These are phyloP conservation scores for Collybia sordida DNA, from an alignment of 768 basidiomycete genomes.

Conservation along the genomic window DNA sequence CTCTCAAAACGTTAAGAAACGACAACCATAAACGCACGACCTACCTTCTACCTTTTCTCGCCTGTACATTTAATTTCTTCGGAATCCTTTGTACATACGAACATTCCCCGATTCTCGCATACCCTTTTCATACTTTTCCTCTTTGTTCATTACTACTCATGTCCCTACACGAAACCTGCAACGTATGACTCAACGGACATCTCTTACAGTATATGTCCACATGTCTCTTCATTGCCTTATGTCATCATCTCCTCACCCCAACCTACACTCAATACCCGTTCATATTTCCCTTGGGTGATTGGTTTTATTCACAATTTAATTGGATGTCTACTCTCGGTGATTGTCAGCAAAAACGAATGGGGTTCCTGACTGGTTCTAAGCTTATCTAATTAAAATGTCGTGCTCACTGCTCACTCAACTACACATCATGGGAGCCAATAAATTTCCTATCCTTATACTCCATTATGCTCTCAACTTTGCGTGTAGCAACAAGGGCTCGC, in stretches of 20 bases:
- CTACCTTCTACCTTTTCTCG: conserved; percentile 13
- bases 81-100: conserved; percentile 17
- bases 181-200: conserved; percentile 31
- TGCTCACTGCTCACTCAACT: conserved; percentile 26
- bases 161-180: conserved; percentile 38
- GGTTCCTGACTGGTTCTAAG: neutral
- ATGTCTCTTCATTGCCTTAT: conserved; percentile 30
- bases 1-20: conserved; percentile 95
- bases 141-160: conserved; percentile 32
- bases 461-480: conserved; percentile 33
- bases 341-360: neutral
- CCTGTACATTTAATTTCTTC: conserved; percentile 19
- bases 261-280: conserved; percentile 22
- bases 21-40: conserved; percentile 56
- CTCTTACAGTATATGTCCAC: conserved; percentile 25
- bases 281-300: conserved; percentile 18
- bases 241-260: conserved; percentile 23
- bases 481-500: conserved; percentile 25
- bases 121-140: conserved; percentile 29
- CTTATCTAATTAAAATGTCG: conserved; percentile 38
- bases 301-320: conserved; percentile 23
- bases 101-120: conserved; percentile 23
- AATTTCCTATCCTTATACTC: conserved; percentile 12
- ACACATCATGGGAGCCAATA: neutral
- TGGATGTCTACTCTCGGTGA: conserved; percentile 7